Evolutionary conservation across 495 filamentous ascomycete species (phyloP), one percentile per base, ranked within the genome.

Genomic region (Chaetomium fimeti): DNA sequence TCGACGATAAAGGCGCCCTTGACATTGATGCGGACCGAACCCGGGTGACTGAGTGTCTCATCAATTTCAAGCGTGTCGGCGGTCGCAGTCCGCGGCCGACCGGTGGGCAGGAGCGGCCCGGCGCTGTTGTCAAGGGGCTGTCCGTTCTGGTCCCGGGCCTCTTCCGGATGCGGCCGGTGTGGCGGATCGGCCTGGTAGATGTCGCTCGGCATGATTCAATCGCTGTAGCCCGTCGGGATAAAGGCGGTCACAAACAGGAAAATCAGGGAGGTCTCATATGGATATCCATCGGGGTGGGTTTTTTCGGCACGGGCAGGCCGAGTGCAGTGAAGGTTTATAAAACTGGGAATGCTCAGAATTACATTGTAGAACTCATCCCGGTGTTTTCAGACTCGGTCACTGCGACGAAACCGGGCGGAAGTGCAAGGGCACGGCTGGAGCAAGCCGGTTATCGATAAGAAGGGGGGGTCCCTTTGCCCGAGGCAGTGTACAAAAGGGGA

Each of bases 1-100:
- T 97, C 91, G 65, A 94, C 92, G 62, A 98, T 98, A 73, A 96
- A 97, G 16, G 94, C 94, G 71, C 93, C 94, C 69, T 89, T 86
- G 53, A 98, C 93, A 71, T 98, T 97, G 76, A 98, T 98, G 72
- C 89, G 85, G 57, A 95, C 91, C 5, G 89, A 83, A 22, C 92
- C 92, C 3, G 92, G 92, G 66, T 93, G 91, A 67, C 81, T 84
- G 70, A 97, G 89, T 5, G 91, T 86, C 61, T 86, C 87, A 71
- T 93, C 87, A 57, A 91, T 86, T 65, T 81, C 81, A 48, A 80
- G 78, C 16, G 77, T 81, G 59, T 73, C 82, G n/a, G 55, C 55
- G 12, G 74, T 77, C 64, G 72, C 72, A 29, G 73, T 77, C 52
- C 74, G 72, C 59, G 71, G 72, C 47, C 73, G 69, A 29, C 42